Percentiles rank a stretch among this genome's conserved stretches.
Conservation (phyloP, 116 monocot genomes). For the Phalaenopsis hybrid region DNA sequence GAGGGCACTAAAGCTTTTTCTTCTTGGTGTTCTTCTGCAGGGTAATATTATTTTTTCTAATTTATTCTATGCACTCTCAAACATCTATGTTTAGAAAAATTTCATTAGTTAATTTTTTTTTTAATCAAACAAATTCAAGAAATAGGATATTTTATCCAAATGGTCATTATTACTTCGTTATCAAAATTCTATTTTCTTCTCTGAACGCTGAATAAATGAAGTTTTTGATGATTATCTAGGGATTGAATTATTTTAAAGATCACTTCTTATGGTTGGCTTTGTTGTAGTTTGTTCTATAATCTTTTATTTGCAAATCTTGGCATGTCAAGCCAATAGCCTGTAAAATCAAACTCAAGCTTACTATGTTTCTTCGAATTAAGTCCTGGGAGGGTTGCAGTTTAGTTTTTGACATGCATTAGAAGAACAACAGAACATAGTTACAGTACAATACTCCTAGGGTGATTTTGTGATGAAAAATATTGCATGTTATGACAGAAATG, state of each 20-base stretch:
- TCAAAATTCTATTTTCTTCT: background rate
- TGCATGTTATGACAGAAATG: background rate
- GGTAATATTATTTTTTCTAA: slow-evolving; percentile 22
- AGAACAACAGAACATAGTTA: background rate
- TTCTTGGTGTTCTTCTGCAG: slow-evolving; percentile 56
- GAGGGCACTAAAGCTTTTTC: slow-evolving; percentile 46
- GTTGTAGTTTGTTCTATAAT: background rate
- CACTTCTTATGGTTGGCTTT: background rate
- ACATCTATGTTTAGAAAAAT: background rate
- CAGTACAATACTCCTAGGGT: background rate
- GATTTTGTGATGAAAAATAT: background rate
- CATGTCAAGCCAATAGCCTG: background rate
- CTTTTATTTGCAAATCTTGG: background rate
- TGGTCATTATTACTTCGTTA: background rate
- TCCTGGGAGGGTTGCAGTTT: background rate
- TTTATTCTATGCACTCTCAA: background rate
- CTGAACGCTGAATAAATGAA: background rate
- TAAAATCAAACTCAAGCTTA: background rate
- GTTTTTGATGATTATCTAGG: background rate
- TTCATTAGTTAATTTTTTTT: background rate
- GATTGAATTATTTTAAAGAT: background rate
- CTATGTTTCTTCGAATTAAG: background rate
- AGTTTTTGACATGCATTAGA: background rate
- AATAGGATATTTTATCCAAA: background rate
- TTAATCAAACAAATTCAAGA: background rate